Evolutionary conservation across 2,329 filamentous ascomycete genomes (phyloP), one percentile per base, ranked within the genome.

Genomic region (Phialocephala sp.): DNA sequence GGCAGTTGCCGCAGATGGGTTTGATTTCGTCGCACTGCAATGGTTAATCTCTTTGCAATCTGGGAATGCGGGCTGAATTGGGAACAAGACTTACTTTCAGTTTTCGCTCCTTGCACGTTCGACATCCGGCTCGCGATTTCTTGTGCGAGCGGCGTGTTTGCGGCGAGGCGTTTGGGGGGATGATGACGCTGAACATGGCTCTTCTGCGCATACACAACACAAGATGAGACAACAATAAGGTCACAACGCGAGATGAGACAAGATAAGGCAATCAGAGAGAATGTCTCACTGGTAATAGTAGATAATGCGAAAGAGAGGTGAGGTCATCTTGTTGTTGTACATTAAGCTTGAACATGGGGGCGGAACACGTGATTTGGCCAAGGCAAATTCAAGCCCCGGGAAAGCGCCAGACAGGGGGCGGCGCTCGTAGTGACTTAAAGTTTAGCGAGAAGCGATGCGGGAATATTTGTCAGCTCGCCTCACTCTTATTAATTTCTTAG

Each of bases 61-160:
- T 8, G 1, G 45, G 24, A 24, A 24, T 22, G 3, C 11, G 24
- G 60, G 37, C 27, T 54, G 35, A 11, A 20, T 50, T 36, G 18
- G 8, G 24, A 50, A 22, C 8, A 56, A 8, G 39, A 39, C 35
- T 4, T 57, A 69, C 70, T 61, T 70, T 72, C 4, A 72, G 64
- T 60, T 70, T 72, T 11, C 69, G 52, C 32, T 57, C 43, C 39
- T 72, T 72, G 55, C 70, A 72, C 4, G 62, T 67, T 15, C 54
- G 12, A 27, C 70, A 72, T 14, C 71, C 71, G 1, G 52, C 52
- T 24, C 67, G 54, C 2, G 67, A 68, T 52, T 73, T 72, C 43
- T 68, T 67, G 59, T 71, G 71, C 5, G 66, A 60, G 22, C 67
- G 54, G 11, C 69, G 62, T 2, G 59, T 64, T 37, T 59, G 45